A percentile compares a stretch with the other conserved stretches of the same genome.
These are phyloP conservation scores for Lyophyllum shimeji DNA, from an alignment of 768 basidiomycete species.

Conservation along the genomic window DNA sequence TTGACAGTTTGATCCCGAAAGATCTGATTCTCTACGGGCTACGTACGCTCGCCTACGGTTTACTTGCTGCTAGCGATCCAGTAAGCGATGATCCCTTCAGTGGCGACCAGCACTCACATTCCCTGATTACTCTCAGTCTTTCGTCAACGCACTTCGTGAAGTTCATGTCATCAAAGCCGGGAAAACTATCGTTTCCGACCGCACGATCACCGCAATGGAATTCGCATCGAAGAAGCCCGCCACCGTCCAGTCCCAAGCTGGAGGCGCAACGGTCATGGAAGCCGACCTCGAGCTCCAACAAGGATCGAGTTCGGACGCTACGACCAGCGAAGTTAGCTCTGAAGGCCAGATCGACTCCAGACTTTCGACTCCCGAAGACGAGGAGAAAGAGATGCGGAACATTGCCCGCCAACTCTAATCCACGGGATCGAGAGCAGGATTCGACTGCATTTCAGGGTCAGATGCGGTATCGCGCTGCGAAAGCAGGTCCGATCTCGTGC, in stretches of 20 bases:
- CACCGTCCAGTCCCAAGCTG: too few species aligned
- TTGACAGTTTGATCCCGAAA: not conserved
- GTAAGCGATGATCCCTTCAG: not conserved
- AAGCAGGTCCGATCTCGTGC: too few species aligned
- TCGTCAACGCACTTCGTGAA: not conserved
- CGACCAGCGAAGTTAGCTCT: not conserved
- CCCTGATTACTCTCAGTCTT: not conserved
- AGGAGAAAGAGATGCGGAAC: not conserved
- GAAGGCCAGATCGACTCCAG: not conserved
- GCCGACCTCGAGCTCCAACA: too few species aligned
- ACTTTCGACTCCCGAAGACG: not conserved
- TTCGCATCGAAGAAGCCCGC: not conserved
- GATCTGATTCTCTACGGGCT: slow-evolving; percentile 10
- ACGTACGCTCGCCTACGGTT: slow-evolving; percentile 5
- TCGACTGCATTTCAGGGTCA: too few species aligned
- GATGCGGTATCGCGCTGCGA: too few species aligned
- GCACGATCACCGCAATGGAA: not conserved
- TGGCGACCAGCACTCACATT: too few species aligned
- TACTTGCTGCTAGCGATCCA: slow-evolving; percentile 6
- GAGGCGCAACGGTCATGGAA: too few species aligned
- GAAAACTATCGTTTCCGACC: not conserved
- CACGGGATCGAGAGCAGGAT: too few species aligned
- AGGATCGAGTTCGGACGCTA: not conserved
- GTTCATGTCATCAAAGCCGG: not conserved
- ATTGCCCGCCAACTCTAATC: not conserved